Conservation (phyloP, 176 grass and related monocot genomes). For the Zizania latifolia region DNA sequence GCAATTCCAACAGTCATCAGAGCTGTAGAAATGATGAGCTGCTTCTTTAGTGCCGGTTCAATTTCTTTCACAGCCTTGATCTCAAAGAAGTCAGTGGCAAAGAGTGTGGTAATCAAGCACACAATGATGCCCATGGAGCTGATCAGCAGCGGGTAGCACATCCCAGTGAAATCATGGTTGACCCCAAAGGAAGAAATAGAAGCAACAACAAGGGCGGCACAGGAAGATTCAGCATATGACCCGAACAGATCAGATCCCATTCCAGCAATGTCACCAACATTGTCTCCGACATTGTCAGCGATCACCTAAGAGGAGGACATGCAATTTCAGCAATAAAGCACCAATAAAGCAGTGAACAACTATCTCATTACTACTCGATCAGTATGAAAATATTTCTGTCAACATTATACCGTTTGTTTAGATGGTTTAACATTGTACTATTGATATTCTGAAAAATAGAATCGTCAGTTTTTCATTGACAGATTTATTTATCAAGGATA, state of each 20-base stretch:
- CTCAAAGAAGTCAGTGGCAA: slow-evolving; percentile 49
- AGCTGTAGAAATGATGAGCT: slow-evolving; percentile 35
- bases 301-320: slow-evolving; percentile 31
- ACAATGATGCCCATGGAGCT: slow-evolving; percentile 51
- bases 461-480: background rate
- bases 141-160: slow-evolving; percentile 49
- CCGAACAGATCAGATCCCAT: slow-evolving; percentile 62
- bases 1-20: slow-evolving; percentile 47
- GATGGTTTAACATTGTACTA: background rate
- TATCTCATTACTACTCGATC: too few relatives aligned
- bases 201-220: slow-evolving; percentile 44
- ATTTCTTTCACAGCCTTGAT: slow-evolving; percentile 45
- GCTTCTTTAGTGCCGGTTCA: slow-evolving; percentile 44
- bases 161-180: slow-evolving; percentile 48
- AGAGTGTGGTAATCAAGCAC: slow-evolving; percentile 47
- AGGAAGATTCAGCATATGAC: slow-evolving; percentile 53
- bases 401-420: background rate
- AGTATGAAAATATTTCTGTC: background rate
- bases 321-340: background rate
- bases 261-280: slow-evolving; percentile 51
- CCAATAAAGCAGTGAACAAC: too few relatives aligned
- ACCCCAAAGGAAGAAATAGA: slow-evolving; percentile 59
- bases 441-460: background rate
- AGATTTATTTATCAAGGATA: background rate
- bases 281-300: slow-evolving; percentile 55